These are phyloP conservation scores for Malassezia yamatoensis DNA, from an alignment of 1,284 basidiomycete species.

Conservation along the genomic window DNA sequence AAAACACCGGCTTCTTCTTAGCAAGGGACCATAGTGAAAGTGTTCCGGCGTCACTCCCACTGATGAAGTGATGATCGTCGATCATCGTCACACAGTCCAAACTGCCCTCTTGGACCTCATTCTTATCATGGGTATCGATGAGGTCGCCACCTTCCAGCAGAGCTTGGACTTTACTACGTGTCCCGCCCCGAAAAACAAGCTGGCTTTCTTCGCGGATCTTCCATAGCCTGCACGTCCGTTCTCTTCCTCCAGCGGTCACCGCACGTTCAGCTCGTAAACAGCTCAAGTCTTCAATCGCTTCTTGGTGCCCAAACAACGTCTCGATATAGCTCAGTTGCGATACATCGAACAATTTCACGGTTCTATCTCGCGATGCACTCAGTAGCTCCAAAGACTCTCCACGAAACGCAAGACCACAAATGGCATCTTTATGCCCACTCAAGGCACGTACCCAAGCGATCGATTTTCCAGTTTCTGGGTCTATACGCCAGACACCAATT, in stretches of 20 bases:
- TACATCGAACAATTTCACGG: constrained; percentile 79
- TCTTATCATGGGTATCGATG: constrained; percentile 48
- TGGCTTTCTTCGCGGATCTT: constrained; percentile 93
- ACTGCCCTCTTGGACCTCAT: constrained; percentile 64
- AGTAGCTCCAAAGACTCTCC: constrained; percentile 64
- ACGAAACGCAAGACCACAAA: constrained; percentile 68
- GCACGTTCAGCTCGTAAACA: constrained; percentile 72
- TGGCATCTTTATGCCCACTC: constrained; percentile 38
- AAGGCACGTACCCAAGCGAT: constrained; percentile 63
- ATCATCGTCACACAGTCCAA: constrained; percentile 87
- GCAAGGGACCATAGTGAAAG: constrained; percentile 83
- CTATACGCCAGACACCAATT: constrained; percentile 35
- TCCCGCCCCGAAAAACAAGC: constrained; percentile 87
- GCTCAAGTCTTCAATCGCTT: constrained; percentile 67
- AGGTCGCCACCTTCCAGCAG: constrained; percentile 67
- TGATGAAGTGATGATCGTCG: constrained; percentile 82
- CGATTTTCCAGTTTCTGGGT: background rate
- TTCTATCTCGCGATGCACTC: constrained; percentile 78
- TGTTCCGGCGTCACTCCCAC: constrained; percentile 79
- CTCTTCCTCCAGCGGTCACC: constrained; percentile 75
- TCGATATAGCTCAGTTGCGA: constrained; percentile 82
- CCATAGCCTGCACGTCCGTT: constrained; percentile 88
- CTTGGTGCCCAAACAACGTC: constrained; percentile 95
- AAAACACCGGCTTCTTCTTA: constrained; percentile 92
- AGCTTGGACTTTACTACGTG: constrained; percentile 58